Conservation (phyloP, 306 rosid genomes). For the Pterocarpus santalinus region DNA sequence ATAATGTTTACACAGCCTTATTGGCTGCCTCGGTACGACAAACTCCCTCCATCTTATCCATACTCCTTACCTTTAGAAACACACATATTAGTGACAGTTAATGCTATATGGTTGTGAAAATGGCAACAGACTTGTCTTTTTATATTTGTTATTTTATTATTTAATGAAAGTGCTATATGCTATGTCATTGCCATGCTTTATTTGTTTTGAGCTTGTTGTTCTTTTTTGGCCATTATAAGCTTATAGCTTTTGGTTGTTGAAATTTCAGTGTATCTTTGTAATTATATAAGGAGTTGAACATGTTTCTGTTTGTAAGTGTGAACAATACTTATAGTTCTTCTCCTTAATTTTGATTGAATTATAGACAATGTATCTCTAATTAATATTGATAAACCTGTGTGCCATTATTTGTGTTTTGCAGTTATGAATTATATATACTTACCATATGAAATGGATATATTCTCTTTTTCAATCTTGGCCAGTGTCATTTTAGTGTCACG, state of each 20-base stretch:
- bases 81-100: conserved; percentile 21
- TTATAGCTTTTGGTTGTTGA: conserved; percentile 28
- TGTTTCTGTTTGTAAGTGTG: neutral
- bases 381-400: neutral
- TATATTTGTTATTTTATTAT: conserved; percentile 25
- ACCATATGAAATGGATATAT: conserved; percentile 1
- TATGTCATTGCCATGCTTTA: conserved; percentile 36
- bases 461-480: neutral
- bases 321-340: too few relatives aligned
- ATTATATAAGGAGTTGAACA: neutral
- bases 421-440: conserved; percentile 2
- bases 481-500: neutral
- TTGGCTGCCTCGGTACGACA: conserved; percentile 93
- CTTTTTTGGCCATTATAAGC: conserved; percentile 24
- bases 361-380: neutral
- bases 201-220: conserved; percentile 13
- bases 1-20: conserved; percentile 81
- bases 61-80: conserved; percentile 19
- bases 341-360: neutral
- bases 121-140: conserved; percentile 17
- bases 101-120: conserved; percentile 5
- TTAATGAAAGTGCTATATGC: conserved; percentile 11
- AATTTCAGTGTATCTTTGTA: neutral
- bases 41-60: conserved; percentile 37
- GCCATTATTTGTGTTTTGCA: neutral